Evolutionary conservation across 1,284 basidiomycete species (phyloP), one percentile per base, ranked within the genome.

Genomic region (Mrakiaceae sp.): DNA sequence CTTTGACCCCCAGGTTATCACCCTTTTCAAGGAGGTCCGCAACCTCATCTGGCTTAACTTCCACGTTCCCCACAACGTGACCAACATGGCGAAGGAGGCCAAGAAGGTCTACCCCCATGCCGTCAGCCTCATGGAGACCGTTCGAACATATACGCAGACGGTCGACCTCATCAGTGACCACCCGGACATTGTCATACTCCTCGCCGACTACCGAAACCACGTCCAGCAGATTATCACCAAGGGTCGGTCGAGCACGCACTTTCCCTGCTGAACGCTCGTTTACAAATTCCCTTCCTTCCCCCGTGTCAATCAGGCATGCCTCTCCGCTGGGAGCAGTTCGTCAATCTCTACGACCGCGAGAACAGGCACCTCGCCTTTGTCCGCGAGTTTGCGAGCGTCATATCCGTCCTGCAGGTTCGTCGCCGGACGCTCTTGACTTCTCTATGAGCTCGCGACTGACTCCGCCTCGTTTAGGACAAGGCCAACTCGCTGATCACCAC

Each of bases 21-120:
- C 91, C 3, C 81, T 98, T 42, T 98, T 98, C 84, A 98, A 98
- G 79, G 95, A 98, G 75, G 93, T 98, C 46, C 83, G 95, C 67
- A 96, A 96, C 73, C 75, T 98, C 68, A 81, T 96, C 48, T 98
- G 95, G 95, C 82, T 97, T 69, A 89, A 89, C 67, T 97, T 95
- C 78, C 87, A 88, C 72, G 92, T 98, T 1, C 93, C 94, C 8
- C 90, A 98, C 77, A 87, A 88, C 63, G 93, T 91, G 71, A 88
- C 86, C 71, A 97, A 95, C 74, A 87, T 96, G 81, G 95, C 96
- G 53, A 98, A 96, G 78, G 94, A 98, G 71, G 94, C 94, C 68
- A 98, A 97, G 79, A 81, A 93, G 70, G 92, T 98, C 58, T 98
- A 98, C 74, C 94, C 95, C 0, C 92, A 97, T 79, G 96, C 96